Evolutionary conservation across 2,329 filamentous ascomycete species (phyloP).

Genomic region (Paraphaeosphaeria minitans): DNA sequence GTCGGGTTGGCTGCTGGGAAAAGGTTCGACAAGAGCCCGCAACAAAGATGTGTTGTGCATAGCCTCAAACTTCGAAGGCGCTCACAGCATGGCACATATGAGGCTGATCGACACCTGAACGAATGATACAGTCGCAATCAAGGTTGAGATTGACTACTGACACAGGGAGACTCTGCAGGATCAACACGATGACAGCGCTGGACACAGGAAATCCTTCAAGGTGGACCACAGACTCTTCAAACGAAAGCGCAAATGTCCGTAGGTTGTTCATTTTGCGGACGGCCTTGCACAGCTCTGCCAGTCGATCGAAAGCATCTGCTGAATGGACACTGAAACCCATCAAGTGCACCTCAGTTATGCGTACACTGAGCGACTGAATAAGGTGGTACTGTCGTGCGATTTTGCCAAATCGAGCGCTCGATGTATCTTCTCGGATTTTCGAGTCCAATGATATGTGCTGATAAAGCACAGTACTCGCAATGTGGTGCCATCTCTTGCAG

Average conservation of each 20-base stretch:
- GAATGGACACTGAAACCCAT: constrained; percentile 18
- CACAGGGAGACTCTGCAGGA: constrained; percentile 17
- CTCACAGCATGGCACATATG: constrained; percentile 20
- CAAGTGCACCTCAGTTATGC: constrained; percentile 18
- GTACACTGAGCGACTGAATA: constrained; percentile 15
- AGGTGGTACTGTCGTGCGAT: constrained; percentile 9
- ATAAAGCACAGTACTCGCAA: constrained; percentile 15
- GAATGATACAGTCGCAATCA: constrained; percentile 15
- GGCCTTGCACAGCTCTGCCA: constrained; percentile 15
- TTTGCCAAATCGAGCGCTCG: constrained; percentile 13
- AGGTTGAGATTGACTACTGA: constrained; percentile 18
- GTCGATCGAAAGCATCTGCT: constrained; percentile 16
- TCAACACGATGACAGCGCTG: constrained; percentile 10
- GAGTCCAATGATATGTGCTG: constrained; percentile 14
- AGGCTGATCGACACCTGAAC: constrained; percentile 11
- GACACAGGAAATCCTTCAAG: constrained; percentile 13
- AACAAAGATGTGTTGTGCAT: constrained; percentile 16
- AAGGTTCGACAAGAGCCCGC: constrained; percentile 14
- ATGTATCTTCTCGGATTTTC: constrained; percentile 13
- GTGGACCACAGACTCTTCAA: constrained; percentile 14
- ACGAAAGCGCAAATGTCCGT: constrained; percentile 17
- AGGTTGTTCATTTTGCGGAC: constrained; percentile 15
- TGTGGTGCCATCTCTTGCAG: constrained; percentile 16
- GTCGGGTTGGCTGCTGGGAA: constrained; percentile 10
- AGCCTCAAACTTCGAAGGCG: constrained; percentile 18